Percentiles rank a stretch among this genome's conserved stretches.
Evolutionary conservation across 148 eudicot genomes (phyloP).

Genomic region (Fagopyrum esculentum): DNA sequence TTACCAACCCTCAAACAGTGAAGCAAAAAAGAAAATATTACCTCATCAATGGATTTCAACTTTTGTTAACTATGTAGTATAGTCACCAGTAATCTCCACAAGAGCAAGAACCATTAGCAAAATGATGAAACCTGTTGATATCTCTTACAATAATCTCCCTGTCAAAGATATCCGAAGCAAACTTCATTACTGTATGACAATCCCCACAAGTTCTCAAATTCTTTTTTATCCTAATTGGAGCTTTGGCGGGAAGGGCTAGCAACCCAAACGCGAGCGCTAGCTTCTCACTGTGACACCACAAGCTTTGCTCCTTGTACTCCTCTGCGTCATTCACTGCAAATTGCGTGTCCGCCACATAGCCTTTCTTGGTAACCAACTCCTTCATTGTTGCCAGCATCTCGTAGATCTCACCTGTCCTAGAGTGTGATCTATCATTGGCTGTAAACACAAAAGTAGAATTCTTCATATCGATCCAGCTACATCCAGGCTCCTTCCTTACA

Average conservation of each 20-base stretch:
- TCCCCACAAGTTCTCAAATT: conserved; percentile 37
- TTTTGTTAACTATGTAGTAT: background rate
- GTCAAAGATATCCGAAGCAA: conserved; percentile 27
- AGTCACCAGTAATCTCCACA: conserved; percentile 40
- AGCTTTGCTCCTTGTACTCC: conserved; percentile 31
- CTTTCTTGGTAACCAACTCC: conserved; percentile 32
- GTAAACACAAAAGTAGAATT: conserved; percentile 35
- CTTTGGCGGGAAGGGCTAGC: conserved; percentile 23
- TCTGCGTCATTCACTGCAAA: conserved; percentile 22
- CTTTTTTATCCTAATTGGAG: conserved; percentile 36
- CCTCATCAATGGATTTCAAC: background rate
- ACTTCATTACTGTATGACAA: conserved; percentile 38
- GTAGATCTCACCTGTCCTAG: conserved; percentile 29
- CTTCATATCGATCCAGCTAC: conserved; percentile 54
- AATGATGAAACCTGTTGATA: conserved; percentile 39
- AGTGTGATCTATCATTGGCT: conserved; percentile 31
- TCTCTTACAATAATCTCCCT: conserved; percentile 43
- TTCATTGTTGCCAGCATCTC: conserved; percentile 31
- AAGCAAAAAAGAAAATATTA: background rate
- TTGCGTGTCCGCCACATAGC: conserved; percentile 28
- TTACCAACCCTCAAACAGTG: background rate
- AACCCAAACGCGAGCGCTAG: conserved; percentile 43
- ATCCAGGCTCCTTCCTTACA: conserved; percentile 45
- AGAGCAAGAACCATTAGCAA: conserved; percentile 32
- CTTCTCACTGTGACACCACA: conserved; percentile 43